These are phyloP conservation scores for Peronospora tabacina DNA, from an alignment of 352 stramenopile species.

Conservation along the genomic window DNA sequence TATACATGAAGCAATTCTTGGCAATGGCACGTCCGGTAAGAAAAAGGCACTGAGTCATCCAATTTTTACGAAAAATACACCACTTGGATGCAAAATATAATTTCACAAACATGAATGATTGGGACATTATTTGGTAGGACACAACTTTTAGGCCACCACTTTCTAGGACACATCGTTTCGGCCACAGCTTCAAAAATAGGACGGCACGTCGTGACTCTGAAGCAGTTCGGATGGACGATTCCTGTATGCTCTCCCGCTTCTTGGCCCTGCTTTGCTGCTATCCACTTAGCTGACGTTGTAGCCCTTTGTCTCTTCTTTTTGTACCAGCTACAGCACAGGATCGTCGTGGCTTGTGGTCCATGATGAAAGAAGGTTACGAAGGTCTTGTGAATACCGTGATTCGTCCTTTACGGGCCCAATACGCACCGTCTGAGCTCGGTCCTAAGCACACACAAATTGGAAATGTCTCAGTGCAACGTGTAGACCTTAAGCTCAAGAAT, in stretches of 20 bases:
- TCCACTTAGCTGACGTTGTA: conserved; percentile 7
- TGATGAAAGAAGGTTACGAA: conserved; percentile 80
- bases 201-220: not conserved
- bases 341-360: conserved; percentile 68
- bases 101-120: not conserved
- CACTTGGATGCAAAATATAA: too few relatives aligned
- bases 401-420: conserved; percentile 57
- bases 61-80: too few relatives aligned
- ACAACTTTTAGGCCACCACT: too few relatives aligned
- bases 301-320: conserved; percentile 4
- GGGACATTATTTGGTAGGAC: too few relatives aligned
- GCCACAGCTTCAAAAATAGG: conserved; percentile 1
- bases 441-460: conserved; percentile 48
- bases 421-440: conserved; percentile 53
- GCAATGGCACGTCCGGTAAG: too few relatives aligned
- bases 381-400: conserved; percentile 78
- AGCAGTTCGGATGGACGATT: conserved; percentile 34
- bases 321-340: conserved; percentile 32
- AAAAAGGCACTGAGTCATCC: too few relatives aligned
- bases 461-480: conserved; percentile 49
- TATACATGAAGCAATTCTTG: conserved; percentile 2
- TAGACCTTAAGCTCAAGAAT: conserved; percentile 74
- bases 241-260: conserved; percentile 15
- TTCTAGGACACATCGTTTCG: not conserved
- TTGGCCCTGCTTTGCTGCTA: not conserved